Percentiles rank a stretch among this genome's conserved stretches.
phyloP scores from a whole-genome alignment of 2,329 filamentous ascomycete genomes.

The Sporothrix dimorphospora region DNA sequence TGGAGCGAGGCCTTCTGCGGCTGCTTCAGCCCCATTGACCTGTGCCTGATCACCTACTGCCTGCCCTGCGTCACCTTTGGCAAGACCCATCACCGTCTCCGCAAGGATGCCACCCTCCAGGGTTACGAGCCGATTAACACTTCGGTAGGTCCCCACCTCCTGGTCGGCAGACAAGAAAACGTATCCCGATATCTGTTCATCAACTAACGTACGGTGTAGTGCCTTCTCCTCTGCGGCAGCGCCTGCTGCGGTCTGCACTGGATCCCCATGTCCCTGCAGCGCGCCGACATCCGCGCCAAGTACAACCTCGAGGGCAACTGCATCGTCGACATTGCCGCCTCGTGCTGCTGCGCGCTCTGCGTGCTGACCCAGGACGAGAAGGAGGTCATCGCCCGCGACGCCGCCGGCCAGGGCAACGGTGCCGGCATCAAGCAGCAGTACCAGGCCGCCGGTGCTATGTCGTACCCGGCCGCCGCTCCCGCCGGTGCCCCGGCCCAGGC shows the following conservation, averaged over 20 bases:
- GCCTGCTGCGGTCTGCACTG: conserved; percentile 47
- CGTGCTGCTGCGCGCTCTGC: conserved; percentile 53
- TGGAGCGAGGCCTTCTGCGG: conserved; percentile 50
- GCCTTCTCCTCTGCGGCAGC: conserved; percentile 49
- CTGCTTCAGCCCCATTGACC: conserved; percentile 50
- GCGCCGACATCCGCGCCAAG: conserved; percentile 49
- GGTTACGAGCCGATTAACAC: conserved; percentile 54
- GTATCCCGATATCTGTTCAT: too few relatives aligned
- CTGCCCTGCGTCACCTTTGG: conserved; percentile 54
- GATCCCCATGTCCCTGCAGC: conserved; percentile 51
- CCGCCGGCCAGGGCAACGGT: conserved; percentile 26
- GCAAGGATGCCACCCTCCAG: conserved; percentile 45
- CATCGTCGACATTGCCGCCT: conserved; percentile 46
- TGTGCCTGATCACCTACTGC: conserved; percentile 51
- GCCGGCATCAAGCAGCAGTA: conserved; percentile 40
- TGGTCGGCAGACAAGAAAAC: not conserved
- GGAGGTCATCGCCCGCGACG: conserved; percentile 48
- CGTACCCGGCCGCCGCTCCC: conserved; percentile 33
- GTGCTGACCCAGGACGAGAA: conserved; percentile 52
- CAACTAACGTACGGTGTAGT: conserved; percentile 39
- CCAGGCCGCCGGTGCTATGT: conserved; percentile 40
- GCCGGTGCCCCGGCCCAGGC: not conserved
- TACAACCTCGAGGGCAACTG: conserved; percentile 52
- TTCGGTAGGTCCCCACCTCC: conserved; percentile 41
- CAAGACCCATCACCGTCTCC: conserved; percentile 52